Base-by-base conservation (phyloP, 1,139 yeast species). In the Oligophagozyma castellii region DNA sequence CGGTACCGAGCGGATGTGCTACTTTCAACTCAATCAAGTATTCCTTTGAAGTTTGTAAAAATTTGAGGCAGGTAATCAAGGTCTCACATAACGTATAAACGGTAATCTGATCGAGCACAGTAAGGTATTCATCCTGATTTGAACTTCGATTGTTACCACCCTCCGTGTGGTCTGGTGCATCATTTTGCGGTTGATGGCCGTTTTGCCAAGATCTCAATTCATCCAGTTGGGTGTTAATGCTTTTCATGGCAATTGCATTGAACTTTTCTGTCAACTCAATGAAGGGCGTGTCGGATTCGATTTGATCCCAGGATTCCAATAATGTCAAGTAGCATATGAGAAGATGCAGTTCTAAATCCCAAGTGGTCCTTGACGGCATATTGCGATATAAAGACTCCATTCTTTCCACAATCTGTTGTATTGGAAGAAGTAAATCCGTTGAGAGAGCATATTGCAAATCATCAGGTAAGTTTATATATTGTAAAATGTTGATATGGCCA, bases 331-430 rank as follows among this genome's bases (percentile, higher is more conserved):
- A 46, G 18, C 47, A 48, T 4, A 44, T 46, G 25, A 51, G 26
- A 22, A 49, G 36, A 35, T 53, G 51, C 26, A 40, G 48, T 22
- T 42, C 40, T 4, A 51, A 35, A 33, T 53, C 58, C 58, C 58
- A 53, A n/a, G n/a, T n/a, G n/a, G n/a, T n/a, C n/a, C n/a, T n/a
- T n/a, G n/a, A n/a, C n/a, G n/a, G n/a, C n/a, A n/a, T n/a, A n/a
- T n/a, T n/a, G n/a, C n/a, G n/a, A n/a, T n/a, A n/a, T n/a, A n/a
- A n/a, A n/a, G n/a, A n/a, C n/a, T n/a, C n/a, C n/a, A n/a, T n/a
- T n/a, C n/a, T n/a, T n/a, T n/a, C n/a, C n/a, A n/a, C n/a, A n/a
- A n/a, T n/a, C n/a, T n/a, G n/a, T n/a, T n/a, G n/a, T n/a, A n/a
- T n/a, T n/a, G n/a, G n/a, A n/a, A n/a, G n/a, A n/a, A n/a, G n/a